Base-by-base conservation (phyloP, 2,329 filamentous ascomycete genomes). In the Fusarium liriodendri region DNA sequence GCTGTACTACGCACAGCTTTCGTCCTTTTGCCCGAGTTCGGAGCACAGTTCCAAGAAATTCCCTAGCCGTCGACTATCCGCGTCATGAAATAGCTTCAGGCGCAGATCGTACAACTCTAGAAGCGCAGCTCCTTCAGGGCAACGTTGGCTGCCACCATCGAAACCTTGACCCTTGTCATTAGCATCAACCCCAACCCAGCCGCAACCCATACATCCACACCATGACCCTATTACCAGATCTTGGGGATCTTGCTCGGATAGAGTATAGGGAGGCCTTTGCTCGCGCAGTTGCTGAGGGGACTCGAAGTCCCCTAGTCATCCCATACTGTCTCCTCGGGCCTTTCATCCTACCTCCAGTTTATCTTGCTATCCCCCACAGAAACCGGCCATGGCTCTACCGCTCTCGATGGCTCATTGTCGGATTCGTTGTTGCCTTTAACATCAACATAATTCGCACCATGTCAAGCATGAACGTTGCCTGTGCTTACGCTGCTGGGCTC, bases 311-410 rank as follows among this genome's bases (percentile, higher is more conserved):
- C 3, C 82, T 91, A 20, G 76, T 91, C 20, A 42, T 91, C 9
- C 89, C 89, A 0, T 87, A 88, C 66, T 82, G 84, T 64, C 67
- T 90, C 8, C 67, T 89, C 25, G 86, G 85, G 5, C 77, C 84
- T 32, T 82, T 87, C 52, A 57, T 89, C 47, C 64, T 92, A 3
- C 87, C 89, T 0, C 79, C 86, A 1, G 71, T 89, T 5, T 92
- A 90, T 79, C 84, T 92, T 16, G 81, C 86, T 58, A 83, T 92
- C 68, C 88, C 89, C 2, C 89, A 92, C 75, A 82, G 79, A 35
- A 80, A 82, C 2, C 82, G 85, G 10, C 85, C 85, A 6, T 88
- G 86, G 86, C 74, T 90, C 13, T 89, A 88, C 73, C 81, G 76
- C 10, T 83, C 85, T 35, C 76, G 82, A 59, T 91, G 87, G 85